Percentiles rank a stretch among this genome's conserved stretches.
Evolutionary conservation across 192 early-diverging fungal species (phyloP).

Genomic region (Coemansia sp.): DNA sequence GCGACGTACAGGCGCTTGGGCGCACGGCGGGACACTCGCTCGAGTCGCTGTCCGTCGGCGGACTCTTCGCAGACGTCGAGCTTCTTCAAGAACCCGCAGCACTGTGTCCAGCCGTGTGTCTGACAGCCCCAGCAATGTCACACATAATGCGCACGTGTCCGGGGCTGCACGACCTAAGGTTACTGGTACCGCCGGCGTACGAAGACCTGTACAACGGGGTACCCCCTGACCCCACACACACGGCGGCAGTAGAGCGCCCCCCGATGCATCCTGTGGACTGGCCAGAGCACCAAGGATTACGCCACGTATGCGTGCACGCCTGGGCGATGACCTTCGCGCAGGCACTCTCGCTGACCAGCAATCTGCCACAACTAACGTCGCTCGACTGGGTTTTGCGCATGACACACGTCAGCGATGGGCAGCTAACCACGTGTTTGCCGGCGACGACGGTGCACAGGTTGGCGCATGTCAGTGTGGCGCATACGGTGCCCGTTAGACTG

Average conservation of each 20-base stretch:
- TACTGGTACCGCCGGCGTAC: constrained; percentile 23
- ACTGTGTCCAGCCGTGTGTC: constrained; percentile 5
- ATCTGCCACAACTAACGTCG: constrained; percentile 9
- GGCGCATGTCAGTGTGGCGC: constrained; percentile 24
- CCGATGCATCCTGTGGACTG: neutral
- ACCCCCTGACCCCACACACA: neutral
- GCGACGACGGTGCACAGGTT: constrained; percentile 1
- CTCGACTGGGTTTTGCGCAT: constrained; percentile 26
- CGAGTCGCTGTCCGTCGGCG: constrained; percentile 22
- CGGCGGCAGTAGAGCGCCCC: constrained; percentile 15
- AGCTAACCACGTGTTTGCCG: neutral
- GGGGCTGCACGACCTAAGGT: constrained; percentile 15
- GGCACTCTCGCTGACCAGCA: constrained; percentile 4
- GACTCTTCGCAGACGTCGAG: constrained; percentile 17
- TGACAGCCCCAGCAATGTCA: neutral
- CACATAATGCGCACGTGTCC: constrained; percentile 10
- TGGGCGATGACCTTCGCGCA: constrained; percentile 44
- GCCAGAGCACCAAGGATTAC: neutral
- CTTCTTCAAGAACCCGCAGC: too few species aligned
- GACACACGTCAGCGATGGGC: neutral
- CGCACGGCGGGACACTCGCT: constrained; percentile 7
- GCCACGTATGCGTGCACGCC: constrained; percentile 18
- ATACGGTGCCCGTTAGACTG: constrained; percentile 5
- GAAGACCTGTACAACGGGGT: constrained; percentile 29
- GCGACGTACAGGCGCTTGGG: constrained; percentile 11